Evolutionary conservation across 2,329 filamentous ascomycete genomes (phyloP), one percentile per base, ranked within the genome.

Genomic region (Aurifilum marmelostoma): DNA sequence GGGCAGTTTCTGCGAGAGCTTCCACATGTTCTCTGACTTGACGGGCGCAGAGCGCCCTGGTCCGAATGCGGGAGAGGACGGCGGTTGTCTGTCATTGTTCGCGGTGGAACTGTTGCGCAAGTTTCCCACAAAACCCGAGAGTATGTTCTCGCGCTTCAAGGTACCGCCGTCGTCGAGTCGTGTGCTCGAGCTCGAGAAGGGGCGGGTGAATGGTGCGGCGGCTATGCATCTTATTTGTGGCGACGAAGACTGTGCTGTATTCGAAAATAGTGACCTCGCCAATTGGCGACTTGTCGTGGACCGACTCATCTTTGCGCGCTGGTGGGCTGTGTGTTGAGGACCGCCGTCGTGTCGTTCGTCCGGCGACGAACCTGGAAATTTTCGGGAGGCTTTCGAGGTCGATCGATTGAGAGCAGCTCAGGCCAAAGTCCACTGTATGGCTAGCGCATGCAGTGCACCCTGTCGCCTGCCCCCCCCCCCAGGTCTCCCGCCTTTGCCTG

Each of bases 241-340:
- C 41, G 67, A 61, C 41, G 70, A 65, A 14, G 63, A 27, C 2
- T 52, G 50, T 58, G 68, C 50, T 16, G 82, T 74, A 4, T 77
- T 76, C 71, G 80, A 78, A 56, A 79, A 76, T 70, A 81, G 73
- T 62, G 79, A 75, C 71, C 79, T 80, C 74, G 80, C 82, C 77
- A 82, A 73, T 52, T 82, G 77, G 78, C 83, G 80, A 74, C 77
- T 80, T 73, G 78, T 75, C 63, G 82, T 76, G 74, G 80, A 75
- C 65, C 79, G 81, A 71, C 79, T 84, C 84, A 86, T 86, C 65
- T 16, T n/a, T 68, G 43, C 0, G 9, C 16, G 54, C 9, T 18
- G 54, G 37, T 24, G 24, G 39, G 39, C 43, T 18, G 74, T 78
- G 73, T 74, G 72, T 66, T 72, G 75, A 78, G 74, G 72, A 66